Conservation (phyloP, 495 filamentous ascomycete species). For the Pyronema omphalodes region DNA sequence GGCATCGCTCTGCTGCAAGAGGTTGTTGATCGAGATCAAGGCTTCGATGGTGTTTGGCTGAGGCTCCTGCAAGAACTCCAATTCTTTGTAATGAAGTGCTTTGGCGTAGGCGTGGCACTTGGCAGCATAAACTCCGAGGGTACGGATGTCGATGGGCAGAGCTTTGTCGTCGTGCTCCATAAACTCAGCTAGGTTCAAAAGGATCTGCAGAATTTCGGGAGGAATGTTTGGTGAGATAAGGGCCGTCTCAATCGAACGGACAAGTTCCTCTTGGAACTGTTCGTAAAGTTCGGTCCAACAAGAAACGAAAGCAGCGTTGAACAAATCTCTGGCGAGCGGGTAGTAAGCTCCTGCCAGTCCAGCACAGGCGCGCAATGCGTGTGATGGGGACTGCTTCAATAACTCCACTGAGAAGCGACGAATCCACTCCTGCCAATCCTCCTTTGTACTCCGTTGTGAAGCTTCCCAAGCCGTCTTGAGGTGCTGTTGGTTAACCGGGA, state of each 20-base stretch:
- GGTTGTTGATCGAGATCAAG: constrained; percentile 95
- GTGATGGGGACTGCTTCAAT: constrained; percentile 86
- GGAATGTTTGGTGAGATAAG: constrained; percentile 84
- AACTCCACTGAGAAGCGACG: constrained; percentile 88
- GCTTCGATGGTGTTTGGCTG: constrained; percentile 91
- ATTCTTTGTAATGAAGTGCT: constrained; percentile 93
- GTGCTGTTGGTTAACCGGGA: constrained; percentile 91
- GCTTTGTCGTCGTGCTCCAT: constrained; percentile 99
- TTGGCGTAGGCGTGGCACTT: constrained; percentile 97
- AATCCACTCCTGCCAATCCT: constrained; percentile 99
- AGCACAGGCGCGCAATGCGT: constrained; percentile 82
- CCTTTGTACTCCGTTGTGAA: constrained; percentile 78
- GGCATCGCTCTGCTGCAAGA: constrained; percentile 90
- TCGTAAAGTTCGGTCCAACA: constrained; percentile 97
- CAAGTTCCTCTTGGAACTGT: constrained; percentile 84
- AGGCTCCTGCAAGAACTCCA: constrained; percentile 95
- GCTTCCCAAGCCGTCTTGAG: constrained; percentile 96
- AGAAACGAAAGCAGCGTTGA: constrained; percentile 96
- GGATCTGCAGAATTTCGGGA: constrained; percentile 80
- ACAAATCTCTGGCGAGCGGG: constrained; percentile 76
- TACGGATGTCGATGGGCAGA: constrained; percentile 87
- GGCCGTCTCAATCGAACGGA: constrained; percentile 85
- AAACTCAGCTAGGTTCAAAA: constrained; percentile 93
- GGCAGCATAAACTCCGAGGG: constrained; percentile 75
- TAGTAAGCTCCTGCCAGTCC: constrained; percentile 78